These are phyloP conservation scores for Pseudoturritis turrita DNA, from an alignment of 345 rosid species.

Conservation along the genomic window DNA sequence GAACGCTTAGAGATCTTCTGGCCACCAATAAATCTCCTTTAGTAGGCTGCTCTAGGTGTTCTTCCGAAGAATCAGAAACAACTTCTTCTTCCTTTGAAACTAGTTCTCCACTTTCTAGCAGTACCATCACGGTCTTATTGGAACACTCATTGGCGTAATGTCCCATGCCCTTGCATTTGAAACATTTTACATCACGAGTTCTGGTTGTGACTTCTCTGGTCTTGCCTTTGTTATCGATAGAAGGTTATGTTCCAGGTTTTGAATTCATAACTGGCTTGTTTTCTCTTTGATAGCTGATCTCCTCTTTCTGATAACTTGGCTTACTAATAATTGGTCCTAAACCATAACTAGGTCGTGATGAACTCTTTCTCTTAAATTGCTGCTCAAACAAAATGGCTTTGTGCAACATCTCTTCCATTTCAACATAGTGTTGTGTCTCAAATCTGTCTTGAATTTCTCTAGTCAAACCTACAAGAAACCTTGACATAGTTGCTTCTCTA, in stretches of 20 bases:
- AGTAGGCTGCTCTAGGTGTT: not conserved
- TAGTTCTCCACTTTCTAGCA: too few species aligned
- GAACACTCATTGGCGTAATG: not conserved
- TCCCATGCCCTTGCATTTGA: not conserved
- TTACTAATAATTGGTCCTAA: not conserved
- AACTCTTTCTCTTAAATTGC: not conserved
- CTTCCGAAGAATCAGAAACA: too few species aligned
- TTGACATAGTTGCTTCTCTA: not conserved
- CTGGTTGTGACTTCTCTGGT: too few species aligned
- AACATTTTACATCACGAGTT: not conserved
- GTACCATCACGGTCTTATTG: not conserved
- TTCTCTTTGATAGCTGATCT: not conserved
- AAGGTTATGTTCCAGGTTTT: not conserved
- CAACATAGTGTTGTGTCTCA: not conserved
- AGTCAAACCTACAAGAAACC: not conserved
- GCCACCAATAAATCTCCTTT: not conserved
- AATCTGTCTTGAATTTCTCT: not conserved
- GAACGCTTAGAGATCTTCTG: not conserved
- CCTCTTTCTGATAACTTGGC: not conserved
- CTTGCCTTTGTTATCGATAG: too few species aligned
- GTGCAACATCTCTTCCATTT: not conserved
- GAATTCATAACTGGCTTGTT: not conserved
- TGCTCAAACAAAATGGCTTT: not conserved
- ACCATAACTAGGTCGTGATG: not conserved
- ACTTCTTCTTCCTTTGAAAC: too few species aligned